phyloP scores from a whole-genome alignment of 352 stramenopile genomes.

The Globisporangium paroecandrum region DNA sequence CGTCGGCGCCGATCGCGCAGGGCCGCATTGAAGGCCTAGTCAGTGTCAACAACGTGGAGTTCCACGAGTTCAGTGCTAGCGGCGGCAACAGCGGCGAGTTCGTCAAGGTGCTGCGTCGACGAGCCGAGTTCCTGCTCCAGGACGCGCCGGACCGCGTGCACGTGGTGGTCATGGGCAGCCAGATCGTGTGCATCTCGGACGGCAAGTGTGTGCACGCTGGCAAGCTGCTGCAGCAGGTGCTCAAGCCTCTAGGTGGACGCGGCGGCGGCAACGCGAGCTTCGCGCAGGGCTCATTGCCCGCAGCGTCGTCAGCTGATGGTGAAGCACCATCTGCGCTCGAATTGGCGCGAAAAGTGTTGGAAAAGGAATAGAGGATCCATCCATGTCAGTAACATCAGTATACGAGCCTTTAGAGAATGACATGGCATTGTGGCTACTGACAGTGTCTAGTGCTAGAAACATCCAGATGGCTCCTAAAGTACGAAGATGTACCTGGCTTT shows the following conservation, averaged over 20 bases:
- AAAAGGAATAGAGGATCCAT: neutral
- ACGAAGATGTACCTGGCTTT: neutral
- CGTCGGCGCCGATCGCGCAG: conserved; percentile 30
- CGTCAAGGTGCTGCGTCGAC: conserved; percentile 53
- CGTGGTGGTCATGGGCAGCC: conserved; percentile 45
- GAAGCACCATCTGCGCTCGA: conserved; percentile 16
- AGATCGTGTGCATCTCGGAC: conserved; percentile 49
- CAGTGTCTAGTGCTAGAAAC: neutral
- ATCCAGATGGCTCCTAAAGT: neutral
- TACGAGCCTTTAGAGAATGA: neutral
- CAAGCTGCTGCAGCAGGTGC: conserved; percentile 49
- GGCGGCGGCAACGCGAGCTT: conserved; percentile 61
- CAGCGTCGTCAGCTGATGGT: neutral
- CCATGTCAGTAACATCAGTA: neutral
- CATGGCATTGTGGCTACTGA: neutral
- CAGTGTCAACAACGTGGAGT: conserved; percentile 26
- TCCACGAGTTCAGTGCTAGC: conserved; percentile 22
- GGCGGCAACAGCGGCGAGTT: conserved; percentile 27
- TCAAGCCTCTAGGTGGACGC: conserved; percentile 50
- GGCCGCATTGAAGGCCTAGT: conserved; percentile 21
- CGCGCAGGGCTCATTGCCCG: conserved; percentile 50
- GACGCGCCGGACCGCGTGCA: conserved; percentile 31
- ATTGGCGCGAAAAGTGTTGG: conserved; percentile 23
- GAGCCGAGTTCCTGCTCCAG: conserved; percentile 51
- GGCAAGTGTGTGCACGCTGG: conserved; percentile 38